Evolutionary conservation across 495 filamentous ascomycete genomes (phyloP), one percentile per base, ranked within the genome.

Genomic region (Aspergillus cristatus): DNA sequence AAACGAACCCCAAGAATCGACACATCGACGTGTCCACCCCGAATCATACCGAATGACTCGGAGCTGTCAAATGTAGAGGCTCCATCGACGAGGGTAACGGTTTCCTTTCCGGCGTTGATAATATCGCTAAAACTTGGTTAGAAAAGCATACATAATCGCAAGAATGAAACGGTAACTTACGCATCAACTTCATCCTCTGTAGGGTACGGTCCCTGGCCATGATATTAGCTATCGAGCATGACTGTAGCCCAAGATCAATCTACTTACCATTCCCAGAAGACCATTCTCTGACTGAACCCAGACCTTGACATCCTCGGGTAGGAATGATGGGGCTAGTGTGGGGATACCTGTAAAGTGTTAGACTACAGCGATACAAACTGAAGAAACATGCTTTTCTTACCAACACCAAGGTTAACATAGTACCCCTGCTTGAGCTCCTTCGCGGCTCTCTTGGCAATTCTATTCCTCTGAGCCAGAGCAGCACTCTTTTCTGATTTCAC

Each of bases 41-140:
- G 72, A 46, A 95, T 94, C 88, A 95, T 95, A 41, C 86, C 87
- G 48, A 95, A 95, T 42, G 78, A 84, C 67, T 95, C 88, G 41
- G 86, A 81, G 47, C 75, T 82, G 38, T 87, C 86, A 40, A 95
- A 95, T 4, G 82, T 82, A 3, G 82, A 65, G 0, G 87, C 86
- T 12, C 88, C 88, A 0, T 80, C 76, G 14, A 81, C 69, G 3
- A 95, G 67, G 0, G 88, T 95, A 0, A 95, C 86, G 1, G 87
- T 95, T 55, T 95, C 86, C 57, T 95, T 95, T 12, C 88, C 88
- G 14, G 88, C 88, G 43, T 95, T 95, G 68, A 94, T 89, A 29
- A 94, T 76, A 55, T 95, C 88, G 1, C 64, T 68, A 34, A 0
- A 28, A 7, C 13, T 7, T 24, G 22, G 32, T 43, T 43, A 50